Evolutionary conservation across 1,284 basidiomycete species (phyloP).

Genomic region (Porodaedalea pini): DNA sequence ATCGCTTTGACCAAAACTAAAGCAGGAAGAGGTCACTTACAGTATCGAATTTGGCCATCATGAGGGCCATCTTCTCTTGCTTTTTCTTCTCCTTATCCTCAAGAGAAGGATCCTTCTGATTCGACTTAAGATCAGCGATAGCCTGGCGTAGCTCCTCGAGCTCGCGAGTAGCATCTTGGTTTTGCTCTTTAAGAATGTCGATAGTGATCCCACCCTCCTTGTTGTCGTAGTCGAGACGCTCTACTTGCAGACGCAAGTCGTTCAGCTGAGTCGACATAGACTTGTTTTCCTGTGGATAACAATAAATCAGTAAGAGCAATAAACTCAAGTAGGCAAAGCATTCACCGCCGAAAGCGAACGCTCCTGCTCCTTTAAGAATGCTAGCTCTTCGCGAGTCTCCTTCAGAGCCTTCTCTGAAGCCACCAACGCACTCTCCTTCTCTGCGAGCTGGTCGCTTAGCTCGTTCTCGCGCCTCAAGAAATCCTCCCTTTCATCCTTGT

Average conservation of each 20-base stretch:
- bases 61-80: conserved; percentile 98
- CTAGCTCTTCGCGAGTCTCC: conserved; percentile 82
- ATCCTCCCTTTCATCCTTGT: conserved; percentile 97
- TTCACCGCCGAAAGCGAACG: conserved; percentile 66
- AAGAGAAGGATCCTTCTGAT: conserved; percentile 80
- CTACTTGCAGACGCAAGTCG: conserved; percentile 88
- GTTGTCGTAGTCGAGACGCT: conserved; percentile 91
- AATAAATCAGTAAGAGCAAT: not conserved
- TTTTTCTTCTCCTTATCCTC: conserved; percentile 99
- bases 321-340: conserved; percentile 16
- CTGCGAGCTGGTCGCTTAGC: conserved; percentile 88
- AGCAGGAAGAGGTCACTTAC: conserved; percentile 45
- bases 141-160: conserved; percentile 87
- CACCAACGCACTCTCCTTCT: conserved; percentile 79
- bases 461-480: conserved; percentile 97
- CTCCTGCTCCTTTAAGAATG: conserved; percentile 92
- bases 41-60: conserved; percentile 99
- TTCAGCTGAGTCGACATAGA: conserved; percentile 86
- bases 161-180: conserved; percentile 82
- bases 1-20: not conserved
- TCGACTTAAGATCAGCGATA: conserved; percentile 74
- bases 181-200: conserved; percentile 96
- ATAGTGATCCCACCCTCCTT: conserved; percentile 95
- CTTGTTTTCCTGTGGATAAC: conserved; percentile 75
- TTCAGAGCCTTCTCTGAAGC: conserved; percentile 77